These are phyloP conservation scores for Tulasnella sp. DNA, from an alignment of 768 basidiomycete genomes.

Conservation along the genomic window DNA sequence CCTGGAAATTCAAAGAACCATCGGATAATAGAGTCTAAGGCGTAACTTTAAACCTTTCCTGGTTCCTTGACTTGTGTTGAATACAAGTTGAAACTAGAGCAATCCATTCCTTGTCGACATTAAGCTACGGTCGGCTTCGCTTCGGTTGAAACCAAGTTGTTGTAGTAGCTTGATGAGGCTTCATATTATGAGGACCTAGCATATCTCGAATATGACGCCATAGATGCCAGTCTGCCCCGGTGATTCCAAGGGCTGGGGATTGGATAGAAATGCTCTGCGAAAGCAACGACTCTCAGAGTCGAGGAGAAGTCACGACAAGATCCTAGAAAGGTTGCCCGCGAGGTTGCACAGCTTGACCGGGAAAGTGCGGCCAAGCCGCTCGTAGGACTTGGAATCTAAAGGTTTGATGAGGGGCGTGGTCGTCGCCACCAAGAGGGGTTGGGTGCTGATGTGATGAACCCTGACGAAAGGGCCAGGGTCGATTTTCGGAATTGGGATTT, in stretches of 20 bases:
- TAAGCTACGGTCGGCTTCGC: not conserved
- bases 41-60: not conserved
- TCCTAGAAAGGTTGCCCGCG: too few relatives aligned
- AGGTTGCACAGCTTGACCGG: too few relatives aligned
- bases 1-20: slow-evolving; percentile 36
- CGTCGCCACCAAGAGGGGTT: not conserved
- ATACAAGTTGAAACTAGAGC: not conserved
- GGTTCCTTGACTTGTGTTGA: not conserved
- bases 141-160: not conserved
- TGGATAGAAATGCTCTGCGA: not conserved
- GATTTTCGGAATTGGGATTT: not conserved
- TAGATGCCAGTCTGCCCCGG: not conserved
- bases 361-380: too few relatives aligned
- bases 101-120: not conserved
- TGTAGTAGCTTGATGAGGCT: not conserved
- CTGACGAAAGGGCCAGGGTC: not conserved
- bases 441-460: not conserved
- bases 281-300: not conserved
- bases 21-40: slow-evolving; percentile 28
- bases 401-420: not conserved
- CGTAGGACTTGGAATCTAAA: too few relatives aligned
- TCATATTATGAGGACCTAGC: not conserved
- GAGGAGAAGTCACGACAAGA: too few relatives aligned
- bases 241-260: not conserved
- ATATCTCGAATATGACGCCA: not conserved